Base-by-base conservation (phyloP, 441 rosid genomes). In the Adansonia grandidieri region DNA sequence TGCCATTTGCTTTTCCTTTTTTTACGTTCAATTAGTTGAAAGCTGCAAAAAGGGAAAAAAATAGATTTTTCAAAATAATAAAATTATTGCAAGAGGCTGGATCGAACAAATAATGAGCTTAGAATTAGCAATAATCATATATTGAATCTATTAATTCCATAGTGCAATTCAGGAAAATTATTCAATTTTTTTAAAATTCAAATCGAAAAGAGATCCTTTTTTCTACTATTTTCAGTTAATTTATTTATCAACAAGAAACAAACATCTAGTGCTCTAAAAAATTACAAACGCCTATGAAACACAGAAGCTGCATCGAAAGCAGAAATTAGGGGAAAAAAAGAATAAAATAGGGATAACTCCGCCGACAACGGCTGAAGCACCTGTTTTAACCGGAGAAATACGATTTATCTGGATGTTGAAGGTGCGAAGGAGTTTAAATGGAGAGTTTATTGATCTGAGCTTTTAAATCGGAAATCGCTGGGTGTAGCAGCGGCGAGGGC, bases 1-100 rank as follows among this genome's bases (percentile, higher is more conserved):
- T 3, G 87, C 76, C 92, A 88, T 88, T 42, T 74, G 77, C 28
- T 22, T 48, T 11, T 24, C 8, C 44, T 24, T 54, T 61, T 13
- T 60, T 17, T 9, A 17, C 7, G 24, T 13, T 20, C 9, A 44
- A 54, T 2, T 53, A 28, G 8, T 32, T 53, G 24, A 53, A 32
- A 51, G 42, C 69, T 47, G 45, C 45, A 47, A 47, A 61, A 58
- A 9, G 45, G 6, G 1, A 0, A 22, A 47, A 47, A 63, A 7
- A 0, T 73, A 54, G 6, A 32, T 5, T 28, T 28, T 13, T 13
- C 5, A 20, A 3, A 60, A 60, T 9, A 44, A 67, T 66, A 44
- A 17, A 66, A 15, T 2, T 8, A 6, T 5, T 10, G 11, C 4
- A 2, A 15, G 40, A 50, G 9, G 37, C 58, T 13, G 17, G 56